A percentile compares a stretch with the other conserved stretches of the same genome.
These are phyloP conservation scores for Moricandia moricandioides DNA, from an alignment of 345 rosid species.

Conservation along the genomic window DNA sequence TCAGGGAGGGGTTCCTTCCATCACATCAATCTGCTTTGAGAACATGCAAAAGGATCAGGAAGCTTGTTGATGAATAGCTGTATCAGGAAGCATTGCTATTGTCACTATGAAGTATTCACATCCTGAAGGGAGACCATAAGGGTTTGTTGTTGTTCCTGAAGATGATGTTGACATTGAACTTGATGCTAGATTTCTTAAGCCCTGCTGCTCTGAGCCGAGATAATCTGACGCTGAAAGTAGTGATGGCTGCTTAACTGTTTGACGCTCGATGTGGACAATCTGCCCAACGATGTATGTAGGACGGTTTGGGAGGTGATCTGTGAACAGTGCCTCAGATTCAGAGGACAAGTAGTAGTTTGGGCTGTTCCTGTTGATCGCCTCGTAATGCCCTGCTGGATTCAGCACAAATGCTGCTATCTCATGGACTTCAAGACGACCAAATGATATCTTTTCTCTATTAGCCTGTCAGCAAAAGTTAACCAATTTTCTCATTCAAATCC, in stretches of 20 bases:
- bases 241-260: conserved; percentile 51
- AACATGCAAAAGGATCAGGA: conserved; percentile 42
- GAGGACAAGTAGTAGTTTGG: conserved; percentile 76
- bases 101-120: conserved; percentile 91
- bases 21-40: conserved; percentile 68
- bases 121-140: conserved; percentile 60
- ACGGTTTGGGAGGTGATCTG: conserved; percentile 66
- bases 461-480: conserved; percentile 48
- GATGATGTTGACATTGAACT: conserved; percentile 37
- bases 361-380: conserved; percentile 75
- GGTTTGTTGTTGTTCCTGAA: conserved; percentile 28
- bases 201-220: conserved; percentile 41
- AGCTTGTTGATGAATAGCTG: no score
- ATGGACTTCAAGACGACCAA: conserved; percentile 79
- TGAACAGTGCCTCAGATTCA: conserved; percentile 90
- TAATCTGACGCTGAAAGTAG: conserved; percentile 31
- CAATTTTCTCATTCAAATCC: background rate
- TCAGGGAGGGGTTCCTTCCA: conserved; percentile 47
- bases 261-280: conserved; percentile 90
- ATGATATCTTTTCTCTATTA: conserved; percentile 88
- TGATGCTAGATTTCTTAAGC: conserved; percentile 52
- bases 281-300: conserved; percentile 84
- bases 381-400: conserved; percentile 71
- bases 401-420: conserved; percentile 93
- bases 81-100: conserved; percentile 95